These are phyloP conservation scores for Suillus discolor DNA, from an alignment of 768 basidiomycete species.

Conservation along the genomic window DNA sequence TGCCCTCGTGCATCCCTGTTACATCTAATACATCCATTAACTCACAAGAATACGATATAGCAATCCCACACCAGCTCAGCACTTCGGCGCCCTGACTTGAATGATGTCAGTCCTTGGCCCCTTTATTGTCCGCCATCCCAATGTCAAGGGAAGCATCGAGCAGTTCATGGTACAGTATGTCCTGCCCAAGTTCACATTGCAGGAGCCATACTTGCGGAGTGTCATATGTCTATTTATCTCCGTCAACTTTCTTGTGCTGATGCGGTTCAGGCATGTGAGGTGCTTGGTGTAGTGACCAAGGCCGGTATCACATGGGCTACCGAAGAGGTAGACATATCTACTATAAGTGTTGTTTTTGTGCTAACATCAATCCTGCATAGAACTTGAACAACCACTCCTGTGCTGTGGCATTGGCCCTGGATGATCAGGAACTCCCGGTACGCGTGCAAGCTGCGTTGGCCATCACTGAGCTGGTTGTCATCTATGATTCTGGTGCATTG, in stretches of 20 bases:
- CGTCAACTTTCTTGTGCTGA: constrained; percentile 5
- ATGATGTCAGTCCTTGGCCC: constrained; percentile 46
- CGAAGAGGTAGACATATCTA: constrained; percentile 50
- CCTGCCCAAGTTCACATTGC: constrained; percentile 65
- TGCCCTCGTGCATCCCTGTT: constrained; percentile 54
- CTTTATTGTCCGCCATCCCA: constrained; percentile 84
- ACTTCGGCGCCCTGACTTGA: constrained; percentile 76
- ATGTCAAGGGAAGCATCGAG: constrained; percentile 77
- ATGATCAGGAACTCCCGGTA: constrained; percentile 81
- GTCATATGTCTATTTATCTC: constrained; percentile 53
- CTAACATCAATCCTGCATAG: constrained; percentile 34
- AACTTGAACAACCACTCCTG: constrained; percentile 65
- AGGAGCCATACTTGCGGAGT: constrained; percentile 74
- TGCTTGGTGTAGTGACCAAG: constrained; percentile 75
- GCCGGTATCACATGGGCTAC: constrained; percentile 65
- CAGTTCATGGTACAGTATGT: constrained; percentile 75
- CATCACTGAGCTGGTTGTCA: constrained; percentile 72
- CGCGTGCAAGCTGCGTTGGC: constrained; percentile 83
- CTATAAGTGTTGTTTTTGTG: background rate
- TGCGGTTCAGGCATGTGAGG: constrained; percentile 69
- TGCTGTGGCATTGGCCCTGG: constrained; percentile 65
- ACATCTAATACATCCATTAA: background rate
- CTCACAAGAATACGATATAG: constrained; percentile 26
- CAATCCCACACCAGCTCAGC: constrained; percentile 58
- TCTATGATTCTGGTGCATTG: constrained; percentile 60